Evolutionary conservation across 2,329 filamentous ascomycete species (phyloP).

Genomic region (Kalmusia sp.): DNA sequence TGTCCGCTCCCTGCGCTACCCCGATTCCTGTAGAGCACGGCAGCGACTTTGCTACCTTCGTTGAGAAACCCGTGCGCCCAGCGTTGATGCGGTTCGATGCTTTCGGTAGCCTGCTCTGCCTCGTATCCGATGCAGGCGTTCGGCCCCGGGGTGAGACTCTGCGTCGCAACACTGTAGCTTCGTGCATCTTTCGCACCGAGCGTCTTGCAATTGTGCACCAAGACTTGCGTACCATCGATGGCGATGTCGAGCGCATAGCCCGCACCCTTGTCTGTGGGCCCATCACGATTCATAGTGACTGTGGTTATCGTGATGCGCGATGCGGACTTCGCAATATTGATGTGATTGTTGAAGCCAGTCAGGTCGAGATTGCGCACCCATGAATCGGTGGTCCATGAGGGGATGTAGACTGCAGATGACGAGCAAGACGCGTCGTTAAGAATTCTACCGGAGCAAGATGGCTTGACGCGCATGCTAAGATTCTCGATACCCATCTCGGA

Average conservation of each 20-base stretch:
- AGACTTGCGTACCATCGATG: conserved; percentile 9
- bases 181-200: conserved; percentile 7
- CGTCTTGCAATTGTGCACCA: conserved; percentile 15
- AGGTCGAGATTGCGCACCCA: conserved; percentile 18
- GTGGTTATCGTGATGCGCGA: conserved; percentile 12
- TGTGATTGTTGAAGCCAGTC: conserved; percentile 16
- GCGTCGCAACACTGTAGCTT: conserved; percentile 14
- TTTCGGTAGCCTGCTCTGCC: conserved; percentile 10
- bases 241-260: conserved; percentile 18
- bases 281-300: conserved; percentile 15
- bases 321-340: not conserved
- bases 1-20: conserved; percentile 11
- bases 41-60: conserved; percentile 7
- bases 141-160: conserved; percentile 11
- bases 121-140: conserved; percentile 12
- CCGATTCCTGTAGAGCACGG: conserved; percentile 13
- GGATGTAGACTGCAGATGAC: conserved; percentile 4
- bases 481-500: conserved; percentile 17
- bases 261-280: conserved; percentile 6
- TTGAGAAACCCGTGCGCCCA: conserved; percentile 17
- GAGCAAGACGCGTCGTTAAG: conserved; percentile 6
- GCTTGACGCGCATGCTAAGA: conserved; percentile 13
- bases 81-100: conserved; percentile 14
- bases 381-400: conserved; percentile 13
- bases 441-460: conserved; percentile 12